Conservation (phyloP, 1,139 yeast genomes). For the Geotrichum europaeum region DNA sequence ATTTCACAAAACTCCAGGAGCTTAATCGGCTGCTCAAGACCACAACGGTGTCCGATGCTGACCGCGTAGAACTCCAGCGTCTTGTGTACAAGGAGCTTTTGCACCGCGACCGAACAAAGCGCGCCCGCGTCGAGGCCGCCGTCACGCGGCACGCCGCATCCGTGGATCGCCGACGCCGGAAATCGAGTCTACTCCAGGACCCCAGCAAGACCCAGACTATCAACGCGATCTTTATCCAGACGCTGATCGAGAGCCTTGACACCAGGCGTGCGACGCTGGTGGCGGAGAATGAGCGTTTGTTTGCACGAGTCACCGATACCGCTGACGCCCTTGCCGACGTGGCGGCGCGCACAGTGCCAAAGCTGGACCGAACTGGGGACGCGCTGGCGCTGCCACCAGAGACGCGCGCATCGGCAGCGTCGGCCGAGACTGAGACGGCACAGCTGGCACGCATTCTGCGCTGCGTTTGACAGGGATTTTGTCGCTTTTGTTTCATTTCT, state of each 20-base stretch:
- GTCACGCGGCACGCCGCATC: background rate
- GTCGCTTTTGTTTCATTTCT: background rate
- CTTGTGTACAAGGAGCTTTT: background rate
- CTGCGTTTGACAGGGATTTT: background rate
- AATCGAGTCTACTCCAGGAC: background rate
- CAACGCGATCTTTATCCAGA: background rate
- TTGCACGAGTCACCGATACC: background rate
- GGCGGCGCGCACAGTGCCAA: background rate
- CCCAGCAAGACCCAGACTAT: background rate
- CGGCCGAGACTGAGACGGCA: background rate
- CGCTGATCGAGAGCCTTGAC: background rate
- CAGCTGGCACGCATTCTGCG: background rate
- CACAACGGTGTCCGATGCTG: background rate
- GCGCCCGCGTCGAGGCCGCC: background rate
- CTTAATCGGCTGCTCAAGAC: constrained; percentile 1
- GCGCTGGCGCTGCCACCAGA: background rate
- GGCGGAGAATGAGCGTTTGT: background rate
- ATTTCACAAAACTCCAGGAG: constrained; percentile 19
- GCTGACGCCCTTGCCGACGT: background rate
- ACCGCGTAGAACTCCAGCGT: background rate
- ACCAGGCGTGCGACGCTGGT: background rate
- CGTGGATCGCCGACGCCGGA: background rate
- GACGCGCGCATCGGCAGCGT: background rate
- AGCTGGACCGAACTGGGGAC: background rate
- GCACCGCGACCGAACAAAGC: background rate